Evolutionary conservation across 306 rosid genomes (phyloP), one percentile per base, ranked within the genome.

Genomic region (Arachis stenosperma): DNA sequence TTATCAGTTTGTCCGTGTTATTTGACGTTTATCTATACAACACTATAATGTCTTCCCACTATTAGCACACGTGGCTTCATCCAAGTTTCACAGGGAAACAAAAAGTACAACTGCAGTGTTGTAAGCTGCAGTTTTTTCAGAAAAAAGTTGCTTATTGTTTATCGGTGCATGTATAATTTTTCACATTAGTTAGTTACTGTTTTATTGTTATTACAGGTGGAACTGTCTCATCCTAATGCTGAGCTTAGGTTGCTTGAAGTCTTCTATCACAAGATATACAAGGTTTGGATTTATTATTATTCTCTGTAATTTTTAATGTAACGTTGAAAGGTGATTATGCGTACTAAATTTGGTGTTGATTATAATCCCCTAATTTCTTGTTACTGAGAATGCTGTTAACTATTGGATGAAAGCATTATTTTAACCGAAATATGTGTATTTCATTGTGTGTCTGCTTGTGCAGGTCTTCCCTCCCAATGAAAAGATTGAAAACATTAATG

Each of bases 181-280:
- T 47, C n/a, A n/a, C 56, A 36, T 73, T 17, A 6, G 9, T 14
- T 65, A 33, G 9, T 42, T 65, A 51, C 41, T 40, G 47, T 57
- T 27, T 14, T 29, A 39, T 9, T 75, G 57, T 56, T 81, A 29
- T 73, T 74, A 70, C 83, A 92, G 98, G 94, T 90, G 65, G 92
- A 92, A 77, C 76, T 92, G 78, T 92, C 98, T 67, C 86, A 83
- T 71, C 87, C 90, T 7, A 77, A 88, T 75, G 96, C 95, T 27
- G 96, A 92, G 79, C 94, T 92, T 70, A 84, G 98, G 85, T 65
- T 92, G 96, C 94, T 92, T 62, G 96, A 92, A 88, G 94, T 92
- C 67, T 92, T 90, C 85, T 90, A 90, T 84, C 96, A 90, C 81
- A 92, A 88, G 86, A 92, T 92, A 75, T 92, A 90, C 86, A 90